These are phyloP conservation scores for Boletus semigastroideus DNA, from an alignment of 1,284 basidiomycete species.

Conservation along the genomic window DNA sequence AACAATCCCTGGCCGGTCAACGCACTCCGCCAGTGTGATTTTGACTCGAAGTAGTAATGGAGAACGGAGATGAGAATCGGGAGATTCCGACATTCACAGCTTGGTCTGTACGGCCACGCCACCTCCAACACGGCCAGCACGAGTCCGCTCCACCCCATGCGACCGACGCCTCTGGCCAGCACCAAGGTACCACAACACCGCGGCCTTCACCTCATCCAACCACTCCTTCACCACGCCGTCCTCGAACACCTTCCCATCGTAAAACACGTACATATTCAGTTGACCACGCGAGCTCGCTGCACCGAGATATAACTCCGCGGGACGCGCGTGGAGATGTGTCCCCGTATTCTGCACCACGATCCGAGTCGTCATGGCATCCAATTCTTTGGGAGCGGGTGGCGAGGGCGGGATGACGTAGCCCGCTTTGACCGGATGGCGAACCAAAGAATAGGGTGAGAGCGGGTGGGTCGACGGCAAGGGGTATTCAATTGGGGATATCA, in stretches of 20 bases:
- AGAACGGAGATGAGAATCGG: too few species aligned
- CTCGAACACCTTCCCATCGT: constrained; percentile 44
- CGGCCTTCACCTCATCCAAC: constrained; percentile 42
- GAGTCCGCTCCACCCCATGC: background rate
- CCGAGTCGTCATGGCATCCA: background rate
- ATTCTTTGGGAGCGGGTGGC: background rate
- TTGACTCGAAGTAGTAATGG: too few species aligned
- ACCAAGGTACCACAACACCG: constrained; percentile 40
- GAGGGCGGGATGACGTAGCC: constrained; percentile 21
- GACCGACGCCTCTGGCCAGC: background rate
- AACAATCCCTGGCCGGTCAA: too few species aligned
- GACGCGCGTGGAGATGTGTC: constrained; percentile 40
- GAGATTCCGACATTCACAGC: too few species aligned
- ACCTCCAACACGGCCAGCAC: background rate
- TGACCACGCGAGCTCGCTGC: constrained; percentile 24
- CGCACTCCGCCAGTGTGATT: too few species aligned
- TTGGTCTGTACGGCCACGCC: background rate
- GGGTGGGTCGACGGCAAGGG: constrained; percentile 21
- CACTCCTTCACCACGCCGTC: constrained; percentile 40
- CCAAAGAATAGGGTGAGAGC: constrained; percentile 22
- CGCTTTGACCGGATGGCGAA: constrained; percentile 17
- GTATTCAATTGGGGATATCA: constrained; percentile 17
- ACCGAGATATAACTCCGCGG: constrained; percentile 48
- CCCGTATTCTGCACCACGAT: constrained; percentile 8
- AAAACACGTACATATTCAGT: constrained; percentile 37